These are phyloP conservation scores for Chrysoporthe deuterocubensis DNA, from an alignment of 2,329 filamentous ascomycete species.

Conservation along the genomic window DNA sequence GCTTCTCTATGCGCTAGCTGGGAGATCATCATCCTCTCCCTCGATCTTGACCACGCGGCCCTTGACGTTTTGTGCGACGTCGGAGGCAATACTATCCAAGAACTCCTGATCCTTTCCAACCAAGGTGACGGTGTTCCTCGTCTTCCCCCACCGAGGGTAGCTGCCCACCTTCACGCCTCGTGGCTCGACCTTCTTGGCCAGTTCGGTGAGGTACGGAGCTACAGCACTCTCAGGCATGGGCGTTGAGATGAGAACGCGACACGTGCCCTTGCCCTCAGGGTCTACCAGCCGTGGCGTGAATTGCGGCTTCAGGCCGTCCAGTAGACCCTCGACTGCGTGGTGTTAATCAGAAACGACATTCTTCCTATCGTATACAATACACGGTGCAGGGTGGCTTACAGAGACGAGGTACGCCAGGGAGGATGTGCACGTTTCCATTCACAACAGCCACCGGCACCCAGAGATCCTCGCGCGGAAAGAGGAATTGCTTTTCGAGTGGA, in stretches of 20 bases:
- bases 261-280: slow-evolving; percentile 79
- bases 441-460: slow-evolving; percentile 92
- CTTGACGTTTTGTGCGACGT: slow-evolving; percentile 77
- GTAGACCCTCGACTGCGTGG: slow-evolving; percentile 67
- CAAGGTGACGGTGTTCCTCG: slow-evolving; percentile 85
- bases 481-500: slow-evolving; percentile 69
- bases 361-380: background rate
- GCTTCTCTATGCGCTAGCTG: slow-evolving; percentile 11
- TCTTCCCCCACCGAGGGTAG: slow-evolving; percentile 91
- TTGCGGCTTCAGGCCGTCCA: slow-evolving; percentile 75
- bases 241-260: slow-evolving; percentile 82
- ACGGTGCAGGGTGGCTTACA: slow-evolving; percentile 51
- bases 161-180: slow-evolving; percentile 91
- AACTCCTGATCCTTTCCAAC: slow-evolving; percentile 76
- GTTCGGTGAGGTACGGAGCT: slow-evolving; percentile 78
- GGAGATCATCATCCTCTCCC: slow-evolving; percentile 66
- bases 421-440: slow-evolving; percentile 90
- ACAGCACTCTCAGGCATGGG: slow-evolving; percentile 85
- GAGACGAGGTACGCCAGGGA: slow-evolving; percentile 85
- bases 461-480: slow-evolving; percentile 79
- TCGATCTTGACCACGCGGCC: slow-evolving; percentile 73
- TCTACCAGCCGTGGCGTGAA: slow-evolving; percentile 74
- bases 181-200: slow-evolving; percentile 73
- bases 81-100: slow-evolving; percentile 76
- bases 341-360: background rate